Conservation (phyloP, 2,329 filamentous ascomycete genomes). For the Pyrenochaeta sp. region DNA sequence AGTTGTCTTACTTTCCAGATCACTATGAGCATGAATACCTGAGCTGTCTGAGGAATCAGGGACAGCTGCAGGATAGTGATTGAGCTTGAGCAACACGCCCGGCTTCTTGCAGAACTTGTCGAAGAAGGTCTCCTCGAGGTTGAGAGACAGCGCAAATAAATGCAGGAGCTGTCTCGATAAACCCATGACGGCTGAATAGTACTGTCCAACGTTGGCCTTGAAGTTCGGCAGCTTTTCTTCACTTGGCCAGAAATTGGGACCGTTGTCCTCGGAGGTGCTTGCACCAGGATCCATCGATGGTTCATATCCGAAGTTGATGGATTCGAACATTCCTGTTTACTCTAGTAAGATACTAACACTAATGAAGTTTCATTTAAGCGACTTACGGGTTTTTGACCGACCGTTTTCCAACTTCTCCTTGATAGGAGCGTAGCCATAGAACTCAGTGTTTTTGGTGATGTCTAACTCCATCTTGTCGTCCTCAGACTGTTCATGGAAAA, state of each 20-base stretch:
- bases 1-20: background rate
- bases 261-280: background rate
- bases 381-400: background rate
- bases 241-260: background rate
- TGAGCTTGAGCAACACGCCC: background rate
- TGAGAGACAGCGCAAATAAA: background rate
- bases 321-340: background rate
- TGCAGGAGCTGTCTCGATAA: background rate
- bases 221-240: background rate
- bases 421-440: background rate
- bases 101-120: background rate
- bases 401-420: background rate
- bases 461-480: background rate
- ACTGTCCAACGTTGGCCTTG: background rate
- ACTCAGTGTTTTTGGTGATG: background rate
- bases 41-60: background rate
- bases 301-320: background rate
- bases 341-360: background rate
- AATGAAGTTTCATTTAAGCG: background rate
- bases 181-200: background rate
- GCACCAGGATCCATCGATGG: background rate
- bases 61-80: background rate
- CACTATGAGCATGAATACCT: background rate
- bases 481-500: background rate
- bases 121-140: background rate